Base-by-base conservation (phyloP, 2,329 filamentous ascomycete genomes). In the Neonectria neomacrospora region DNA sequence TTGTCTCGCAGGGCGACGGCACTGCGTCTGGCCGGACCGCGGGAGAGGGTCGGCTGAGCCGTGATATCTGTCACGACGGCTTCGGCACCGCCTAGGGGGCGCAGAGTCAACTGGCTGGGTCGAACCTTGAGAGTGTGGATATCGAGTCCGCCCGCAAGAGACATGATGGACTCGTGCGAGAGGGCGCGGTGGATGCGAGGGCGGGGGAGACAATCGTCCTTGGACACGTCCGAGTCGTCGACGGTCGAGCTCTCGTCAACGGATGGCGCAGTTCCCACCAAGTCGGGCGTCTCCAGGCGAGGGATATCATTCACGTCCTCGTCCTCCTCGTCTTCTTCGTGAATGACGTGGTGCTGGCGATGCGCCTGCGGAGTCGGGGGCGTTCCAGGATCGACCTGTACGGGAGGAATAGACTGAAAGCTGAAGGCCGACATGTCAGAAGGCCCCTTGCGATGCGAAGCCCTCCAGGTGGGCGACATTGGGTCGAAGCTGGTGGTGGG, bases 161-260 rank as follows among this genome's bases (percentile, higher is more conserved):
- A 97, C 69, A 97, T 86, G 65, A 97, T 90, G 18, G 93, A 97
- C 75, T 97, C 94, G 71, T 97, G 93, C 1, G 94, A 97, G 2
- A 88, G 75, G 3, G 88, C 85, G 32, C 91, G 89, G 42, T 88
- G 91, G 4, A 94, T 78, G 2, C 78, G 77, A 56, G 79, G 81
- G 59, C 76, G 77, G 69, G 80, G 79, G 69, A 73, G 77, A 66
- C 67, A 76, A 56, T 78, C 78, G 48, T 76, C 77, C 67, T 73
- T 73, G 54, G 70, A 78, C 44, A 63, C 68, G 44, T 75, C 72
- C 3, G 75, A 75, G 10, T 73, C 72, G 20, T 74, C 73, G 1
- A 75, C 72, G 7, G 75, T 75, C 8, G 78, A 79, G 45, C 77
- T 71, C 8, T 73, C 77, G 16, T 81, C 79, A 0, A 76, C 74